phyloP scores from a whole-genome alignment of 805 yeast species.

The Clavispora carvajalis region DNA sequence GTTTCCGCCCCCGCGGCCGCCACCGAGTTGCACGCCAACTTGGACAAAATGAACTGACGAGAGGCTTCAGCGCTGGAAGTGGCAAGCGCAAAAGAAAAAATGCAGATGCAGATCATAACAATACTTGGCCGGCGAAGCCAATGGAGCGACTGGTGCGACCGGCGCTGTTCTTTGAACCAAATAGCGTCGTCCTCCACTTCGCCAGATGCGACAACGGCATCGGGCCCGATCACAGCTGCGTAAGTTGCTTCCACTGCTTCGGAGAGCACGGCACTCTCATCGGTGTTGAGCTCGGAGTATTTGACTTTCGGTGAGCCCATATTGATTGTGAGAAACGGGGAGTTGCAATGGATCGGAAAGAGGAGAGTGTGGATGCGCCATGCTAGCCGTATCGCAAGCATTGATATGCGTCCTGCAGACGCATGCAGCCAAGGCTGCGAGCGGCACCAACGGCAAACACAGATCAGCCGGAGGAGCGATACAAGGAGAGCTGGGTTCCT shows the following conservation, averaged over 20 bases:
- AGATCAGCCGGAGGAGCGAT: too few species aligned
- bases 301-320: slow-evolving; percentile 1
- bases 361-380: not conserved
- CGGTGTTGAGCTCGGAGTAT: slow-evolving; percentile 7
- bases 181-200: slow-evolving; percentile 37
- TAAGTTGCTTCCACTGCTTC: slow-evolving; percentile 32
- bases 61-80: slow-evolving; percentile 32
- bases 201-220: slow-evolving; percentile 17
- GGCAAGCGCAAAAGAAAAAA: slow-evolving; percentile 42
- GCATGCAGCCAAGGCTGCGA: not conserved
- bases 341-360: too few species aligned
- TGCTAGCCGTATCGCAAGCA: not conserved
- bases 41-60: slow-evolving; percentile 32
- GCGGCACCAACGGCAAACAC: too few species aligned
- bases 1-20: slow-evolving; percentile 8
- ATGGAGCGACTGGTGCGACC: slow-evolving; percentile 35
- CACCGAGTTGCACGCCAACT: slow-evolving; percentile 25
- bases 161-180: slow-evolving; percentile 47
- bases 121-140: slow-evolving; percentile 60
- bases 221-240: slow-evolving; percentile 37
- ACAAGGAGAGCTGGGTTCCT: too few species aligned
- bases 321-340: too few species aligned
- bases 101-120: slow-evolving; percentile 38
- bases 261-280: slow-evolving; percentile 16
- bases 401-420: not conserved